These are phyloP conservation scores for Penicillium cinerascens DNA, from an alignment of 495 filamentous ascomycete species.

Conservation along the genomic window DNA sequence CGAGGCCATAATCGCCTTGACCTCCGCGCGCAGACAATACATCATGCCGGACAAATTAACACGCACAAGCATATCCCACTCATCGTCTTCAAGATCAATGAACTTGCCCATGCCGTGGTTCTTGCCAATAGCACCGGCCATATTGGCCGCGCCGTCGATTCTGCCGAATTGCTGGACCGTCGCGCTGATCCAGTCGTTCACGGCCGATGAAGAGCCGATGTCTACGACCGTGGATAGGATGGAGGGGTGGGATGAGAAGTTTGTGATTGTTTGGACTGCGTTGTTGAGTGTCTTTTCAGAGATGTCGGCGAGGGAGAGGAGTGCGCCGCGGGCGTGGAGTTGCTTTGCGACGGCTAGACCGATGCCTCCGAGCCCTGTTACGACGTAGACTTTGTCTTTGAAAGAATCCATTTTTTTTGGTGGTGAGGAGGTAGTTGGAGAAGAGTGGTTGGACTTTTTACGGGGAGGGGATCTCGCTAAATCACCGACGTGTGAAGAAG, in stretches of 20 bases:
- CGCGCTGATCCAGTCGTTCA: conserved; percentile 45
- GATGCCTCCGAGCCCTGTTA: conserved; percentile 57
- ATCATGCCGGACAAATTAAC: conserved; percentile 57
- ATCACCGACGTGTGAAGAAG: not conserved
- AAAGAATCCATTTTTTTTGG: conserved; percentile 21
- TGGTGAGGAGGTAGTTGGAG: not conserved
- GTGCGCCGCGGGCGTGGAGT: conserved; percentile 45
- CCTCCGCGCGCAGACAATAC: conserved; percentile 54
- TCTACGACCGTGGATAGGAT: conserved; percentile 38
- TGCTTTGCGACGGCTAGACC: conserved; percentile 54
- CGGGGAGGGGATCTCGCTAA: not conserved
- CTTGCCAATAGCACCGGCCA: conserved; percentile 50
- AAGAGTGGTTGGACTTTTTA: no score
- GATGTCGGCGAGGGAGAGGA: conserved; percentile 52
- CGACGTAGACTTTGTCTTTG: conserved; percentile 46
- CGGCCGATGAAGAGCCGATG: conserved; percentile 34
- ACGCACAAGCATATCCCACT: conserved; percentile 51
- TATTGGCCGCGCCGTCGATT: conserved; percentile 57
- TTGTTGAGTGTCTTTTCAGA: conserved; percentile 32
- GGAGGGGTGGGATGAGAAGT: not conserved
- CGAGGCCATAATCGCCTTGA: conserved; percentile 39
- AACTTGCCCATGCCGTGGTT: conserved; percentile 30
- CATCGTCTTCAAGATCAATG: conserved; percentile 41
- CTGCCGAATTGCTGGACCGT: conserved; percentile 42
- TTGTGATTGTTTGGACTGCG: conserved; percentile 14